phyloP scores from a whole-genome alignment of 1,139 yeast genomes.

The Nematodospora anomalae region DNA sequence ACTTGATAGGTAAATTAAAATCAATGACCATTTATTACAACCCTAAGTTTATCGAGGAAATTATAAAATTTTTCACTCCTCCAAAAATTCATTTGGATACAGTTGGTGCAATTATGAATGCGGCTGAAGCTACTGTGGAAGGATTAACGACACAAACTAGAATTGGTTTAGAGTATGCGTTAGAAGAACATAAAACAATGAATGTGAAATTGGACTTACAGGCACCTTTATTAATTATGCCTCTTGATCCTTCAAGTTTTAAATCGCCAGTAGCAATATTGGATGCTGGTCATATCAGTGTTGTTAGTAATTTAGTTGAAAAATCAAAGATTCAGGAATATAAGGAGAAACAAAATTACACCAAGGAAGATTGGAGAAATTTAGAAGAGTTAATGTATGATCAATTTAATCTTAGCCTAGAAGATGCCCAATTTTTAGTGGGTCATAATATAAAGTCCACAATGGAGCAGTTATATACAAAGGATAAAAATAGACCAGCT shows the following conservation, averaged over 20 bases:
- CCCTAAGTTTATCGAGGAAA: constrained; percentile 73
- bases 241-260: constrained; percentile 77
- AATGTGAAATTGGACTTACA: constrained; percentile 84
- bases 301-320: constrained; percentile 78
- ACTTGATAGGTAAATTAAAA: constrained; percentile 67
- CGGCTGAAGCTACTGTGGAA: constrained; percentile 94
- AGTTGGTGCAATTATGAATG: constrained; percentile 86
- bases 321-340: constrained; percentile 68
- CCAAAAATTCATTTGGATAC: constrained; percentile 87
- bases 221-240: constrained; percentile 90
- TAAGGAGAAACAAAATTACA: constrained; percentile 66
- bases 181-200: constrained; percentile 91
- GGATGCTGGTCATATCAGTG: constrained; percentile 95
- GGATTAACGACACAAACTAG: constrained; percentile 88
- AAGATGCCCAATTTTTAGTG: constrained; percentile 85
- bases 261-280: constrained; percentile 86
- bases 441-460: constrained; percentile 82
- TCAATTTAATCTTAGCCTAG: constrained; percentile 70
- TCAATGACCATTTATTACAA: constrained; percentile 91
- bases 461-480: constrained; percentile 62
- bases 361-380: constrained; percentile 67
- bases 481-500: constrained; percentile 35
- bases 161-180: constrained; percentile 87
- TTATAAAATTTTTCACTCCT: constrained; percentile 76
- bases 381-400: constrained; percentile 86